Evolutionary conservation across 495 filamentous ascomycete genomes (phyloP).

Genomic region (Annulohypoxylon bovei): DNA sequence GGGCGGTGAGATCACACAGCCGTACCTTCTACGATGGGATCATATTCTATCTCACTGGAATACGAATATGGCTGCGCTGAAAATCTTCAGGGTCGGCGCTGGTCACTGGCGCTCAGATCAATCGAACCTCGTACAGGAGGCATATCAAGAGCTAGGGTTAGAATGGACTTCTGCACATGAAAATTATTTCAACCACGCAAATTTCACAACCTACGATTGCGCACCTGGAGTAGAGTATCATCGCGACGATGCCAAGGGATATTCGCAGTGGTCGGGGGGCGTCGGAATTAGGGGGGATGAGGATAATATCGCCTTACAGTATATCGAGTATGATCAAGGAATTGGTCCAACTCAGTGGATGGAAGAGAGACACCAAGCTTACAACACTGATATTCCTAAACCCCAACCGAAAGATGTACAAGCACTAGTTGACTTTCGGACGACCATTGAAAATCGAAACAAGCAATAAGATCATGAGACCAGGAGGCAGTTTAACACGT

Average conservation of each 20-base stretch:
- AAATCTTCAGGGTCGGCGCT: neutral
- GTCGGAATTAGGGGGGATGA: no score
- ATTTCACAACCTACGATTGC: no score
- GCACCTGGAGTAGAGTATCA: no score
- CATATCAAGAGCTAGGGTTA: neutral
- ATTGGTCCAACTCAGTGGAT: neutral
- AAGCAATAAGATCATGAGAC: neutral
- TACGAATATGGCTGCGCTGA: neutral
- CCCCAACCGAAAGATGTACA: neutral
- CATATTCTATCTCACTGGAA: neutral
- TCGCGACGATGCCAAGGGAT: no score
- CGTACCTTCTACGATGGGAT: neutral
- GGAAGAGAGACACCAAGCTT: no score
- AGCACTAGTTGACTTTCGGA: neutral
- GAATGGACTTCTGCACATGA: neutral
- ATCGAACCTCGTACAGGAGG: neutral
- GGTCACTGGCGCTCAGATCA: neutral
- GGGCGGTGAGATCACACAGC: neutral
- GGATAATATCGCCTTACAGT: no score
- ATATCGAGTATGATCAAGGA: neutral
- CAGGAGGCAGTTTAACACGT: no score
- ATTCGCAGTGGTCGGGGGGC: no score
- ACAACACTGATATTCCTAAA: neutral
- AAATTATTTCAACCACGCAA: neutral
- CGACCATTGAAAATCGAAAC: neutral